A percentile compares a stretch with the other conserved stretches of the same genome.
phyloP scores from a whole-genome alignment of 176 grass and related monocot species.

The Dendrocalamus sinicus region DNA sequence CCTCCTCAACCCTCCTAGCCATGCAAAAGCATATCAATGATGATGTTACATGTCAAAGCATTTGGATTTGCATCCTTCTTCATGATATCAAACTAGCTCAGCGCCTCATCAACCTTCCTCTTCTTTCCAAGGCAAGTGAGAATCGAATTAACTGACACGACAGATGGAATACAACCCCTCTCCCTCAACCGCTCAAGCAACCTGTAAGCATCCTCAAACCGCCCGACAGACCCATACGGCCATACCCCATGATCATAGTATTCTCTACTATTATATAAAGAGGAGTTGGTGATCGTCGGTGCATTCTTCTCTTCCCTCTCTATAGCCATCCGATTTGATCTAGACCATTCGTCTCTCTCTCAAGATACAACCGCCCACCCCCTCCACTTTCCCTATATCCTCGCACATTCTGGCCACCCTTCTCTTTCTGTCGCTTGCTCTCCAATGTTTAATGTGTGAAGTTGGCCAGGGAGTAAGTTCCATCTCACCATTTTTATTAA shows the following conservation, averaged over 20 bases:
- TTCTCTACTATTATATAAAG: slow-evolving; percentile 7
- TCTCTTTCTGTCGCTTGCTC: no score
- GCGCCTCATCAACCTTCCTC: slow-evolving; percentile 66
- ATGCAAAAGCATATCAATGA: slow-evolving; percentile 86
- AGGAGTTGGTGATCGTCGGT: no score
- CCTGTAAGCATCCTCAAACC: slow-evolving; percentile 72
- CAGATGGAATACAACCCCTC: slow-evolving; percentile 88
- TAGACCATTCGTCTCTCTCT: no score
- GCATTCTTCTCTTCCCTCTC: no score
- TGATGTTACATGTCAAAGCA: slow-evolving; percentile 80
- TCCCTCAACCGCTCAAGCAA: slow-evolving; percentile 79
- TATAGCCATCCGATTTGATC: no score
- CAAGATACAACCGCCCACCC: no score
- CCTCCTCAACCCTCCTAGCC: slow-evolving; percentile 63
- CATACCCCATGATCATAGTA: slow-evolving; percentile 96
- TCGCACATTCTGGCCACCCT: no score
- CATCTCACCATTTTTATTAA: no score
- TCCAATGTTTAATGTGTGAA: no score
- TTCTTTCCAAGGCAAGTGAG: slow-evolving; percentile 86
- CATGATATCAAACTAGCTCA: slow-evolving; percentile 76
- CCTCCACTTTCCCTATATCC: no score
- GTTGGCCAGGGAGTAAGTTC: no score
- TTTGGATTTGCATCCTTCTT: slow-evolving; percentile 89
- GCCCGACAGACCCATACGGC: slow-evolving; percentile 67
- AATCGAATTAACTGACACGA: slow-evolving; percentile 91